phyloP scores from a whole-genome alignment of 805 yeast genomes.

The Barnettozyma californica region DNA sequence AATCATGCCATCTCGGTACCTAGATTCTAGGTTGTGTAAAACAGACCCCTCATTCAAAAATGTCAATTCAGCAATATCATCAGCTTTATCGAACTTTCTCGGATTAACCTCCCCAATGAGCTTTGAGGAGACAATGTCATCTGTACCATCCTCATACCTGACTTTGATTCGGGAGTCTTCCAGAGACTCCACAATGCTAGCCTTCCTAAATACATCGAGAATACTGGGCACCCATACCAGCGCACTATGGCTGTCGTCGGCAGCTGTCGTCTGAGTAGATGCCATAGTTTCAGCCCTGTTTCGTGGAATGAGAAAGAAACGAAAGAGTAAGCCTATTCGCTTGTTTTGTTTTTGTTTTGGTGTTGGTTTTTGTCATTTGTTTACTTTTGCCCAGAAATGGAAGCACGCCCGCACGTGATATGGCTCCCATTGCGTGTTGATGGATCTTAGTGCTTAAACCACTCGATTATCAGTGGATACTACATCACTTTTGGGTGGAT shows the following conservation, averaged over 20 bases:
- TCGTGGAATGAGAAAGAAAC: neutral
- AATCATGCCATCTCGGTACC: constrained; percentile 75
- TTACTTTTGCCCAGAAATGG: constrained; percentile 13
- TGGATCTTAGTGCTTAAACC: no score
- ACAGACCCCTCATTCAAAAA: constrained; percentile 94
- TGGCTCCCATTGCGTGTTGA: no score
- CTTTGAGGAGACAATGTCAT: constrained; percentile 36
- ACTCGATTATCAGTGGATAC: neutral
- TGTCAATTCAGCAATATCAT: constrained; percentile 94
- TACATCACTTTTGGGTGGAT: no score
- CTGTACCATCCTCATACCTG: constrained; percentile 34
- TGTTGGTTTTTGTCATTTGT: constrained; percentile 6
- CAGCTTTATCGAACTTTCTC: constrained; percentile 79
- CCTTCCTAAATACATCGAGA: constrained; percentile 54
- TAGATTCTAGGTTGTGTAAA: constrained; percentile 69
- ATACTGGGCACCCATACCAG: constrained; percentile 79
- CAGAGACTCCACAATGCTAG: constrained; percentile 45
- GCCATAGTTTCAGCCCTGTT: neutral
- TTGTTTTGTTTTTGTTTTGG: constrained; percentile 6
- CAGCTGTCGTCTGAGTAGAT: neutral
- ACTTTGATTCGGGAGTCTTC: constrained; percentile 33
- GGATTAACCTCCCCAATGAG: constrained; percentile 75
- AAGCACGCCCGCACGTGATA: constrained; percentile 6
- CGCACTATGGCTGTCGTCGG: constrained; percentile 6
- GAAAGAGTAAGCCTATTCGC: no score